These are phyloP conservation scores for Thuidium tamariscinum DNA, from an alignment of 225 moss, liverwort and hornwort genomes.

Conservation along the genomic window DNA sequence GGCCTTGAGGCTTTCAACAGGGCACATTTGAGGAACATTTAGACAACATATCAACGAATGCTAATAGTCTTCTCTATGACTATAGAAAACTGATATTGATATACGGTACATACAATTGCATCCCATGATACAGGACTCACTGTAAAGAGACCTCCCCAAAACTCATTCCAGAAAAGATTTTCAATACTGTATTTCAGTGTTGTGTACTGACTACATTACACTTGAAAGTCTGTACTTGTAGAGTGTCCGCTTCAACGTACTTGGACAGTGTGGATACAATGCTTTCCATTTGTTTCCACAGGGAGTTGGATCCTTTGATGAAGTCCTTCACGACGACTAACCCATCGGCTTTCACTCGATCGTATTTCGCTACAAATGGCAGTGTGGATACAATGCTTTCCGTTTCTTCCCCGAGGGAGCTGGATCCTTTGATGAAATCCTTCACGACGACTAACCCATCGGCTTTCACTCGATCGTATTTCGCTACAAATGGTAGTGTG, in stretches of 20 bases:
- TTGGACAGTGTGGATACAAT: not conserved
- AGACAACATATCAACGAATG: too few relatives aligned
- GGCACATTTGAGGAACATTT: not conserved
- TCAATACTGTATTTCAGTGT: not conserved
- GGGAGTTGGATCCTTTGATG: not conserved
- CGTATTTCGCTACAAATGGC: not conserved
- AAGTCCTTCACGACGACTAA: not conserved
- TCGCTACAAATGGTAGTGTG: too few relatives aligned
- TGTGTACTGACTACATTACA: not conserved
- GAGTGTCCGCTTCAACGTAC: not conserved
- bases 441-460: too few relatives aligned
- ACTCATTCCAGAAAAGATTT: not conserved
- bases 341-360: not conserved
- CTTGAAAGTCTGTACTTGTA: not conserved
- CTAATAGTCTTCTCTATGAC: too few relatives aligned
- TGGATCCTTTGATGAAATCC: too few relatives aligned
- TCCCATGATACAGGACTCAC: not conserved
- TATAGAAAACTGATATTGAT: too few relatives aligned
- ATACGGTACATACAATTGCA: too few relatives aligned
- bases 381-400: too few relatives aligned
- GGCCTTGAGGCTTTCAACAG: not conserved
- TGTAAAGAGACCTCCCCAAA: not conserved
- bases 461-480: too few relatives aligned
- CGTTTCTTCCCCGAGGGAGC: too few relatives aligned
- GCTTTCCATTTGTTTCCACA: not conserved